Conservation (phyloP, 495 filamentous ascomycete genomes). For the Daldinia childiae region DNA sequence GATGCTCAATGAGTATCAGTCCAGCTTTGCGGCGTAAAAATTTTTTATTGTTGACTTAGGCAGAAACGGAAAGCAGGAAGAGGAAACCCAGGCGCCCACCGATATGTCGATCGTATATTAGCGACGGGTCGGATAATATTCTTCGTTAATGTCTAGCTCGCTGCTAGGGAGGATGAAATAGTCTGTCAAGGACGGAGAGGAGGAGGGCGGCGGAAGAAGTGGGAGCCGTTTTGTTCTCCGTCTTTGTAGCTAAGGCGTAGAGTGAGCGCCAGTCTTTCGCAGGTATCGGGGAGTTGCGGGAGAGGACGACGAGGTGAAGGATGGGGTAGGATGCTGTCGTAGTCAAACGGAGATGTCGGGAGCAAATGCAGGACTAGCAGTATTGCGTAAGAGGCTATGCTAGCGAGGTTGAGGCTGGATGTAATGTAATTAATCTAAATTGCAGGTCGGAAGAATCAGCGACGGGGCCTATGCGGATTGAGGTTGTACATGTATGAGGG, state of each 20-base stretch:
- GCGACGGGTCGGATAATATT: slow-evolving; percentile 37
- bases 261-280: slow-evolving; percentile 22
- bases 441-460: slow-evolving; percentile 41
- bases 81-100: slow-evolving; percentile 54
- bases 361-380: slow-evolving; percentile 21
- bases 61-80: slow-evolving; percentile 13
- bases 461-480: slow-evolving; percentile 31
- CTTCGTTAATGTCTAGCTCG: slow-evolving; percentile 27
- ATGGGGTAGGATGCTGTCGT: slow-evolving; percentile 29
- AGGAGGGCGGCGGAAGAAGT: slow-evolving; percentile 55
- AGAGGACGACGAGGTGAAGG: slow-evolving; percentile 16
- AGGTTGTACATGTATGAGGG: slow-evolving; percentile 38
- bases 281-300: slow-evolving; percentile 7
- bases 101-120: slow-evolving; percentile 46
- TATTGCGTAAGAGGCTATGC: slow-evolving; percentile 42
- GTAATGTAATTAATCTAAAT: slow-evolving; percentile 38
- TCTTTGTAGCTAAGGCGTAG: slow-evolving; percentile 45
- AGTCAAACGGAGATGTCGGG: slow-evolving; percentile 30
- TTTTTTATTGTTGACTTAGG: slow-evolving; percentile 24
- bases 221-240: slow-evolving; percentile 55
- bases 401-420: slow-evolving; percentile 38
- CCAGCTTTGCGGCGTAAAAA: slow-evolving; percentile 11
- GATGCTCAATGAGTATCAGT: slow-evolving; percentile 7
- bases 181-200: slow-evolving; percentile 57
- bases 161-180: slow-evolving; percentile 60